Conservation (phyloP, 2,329 filamentous ascomycete species). For the Fusarium denticulatum region DNA sequence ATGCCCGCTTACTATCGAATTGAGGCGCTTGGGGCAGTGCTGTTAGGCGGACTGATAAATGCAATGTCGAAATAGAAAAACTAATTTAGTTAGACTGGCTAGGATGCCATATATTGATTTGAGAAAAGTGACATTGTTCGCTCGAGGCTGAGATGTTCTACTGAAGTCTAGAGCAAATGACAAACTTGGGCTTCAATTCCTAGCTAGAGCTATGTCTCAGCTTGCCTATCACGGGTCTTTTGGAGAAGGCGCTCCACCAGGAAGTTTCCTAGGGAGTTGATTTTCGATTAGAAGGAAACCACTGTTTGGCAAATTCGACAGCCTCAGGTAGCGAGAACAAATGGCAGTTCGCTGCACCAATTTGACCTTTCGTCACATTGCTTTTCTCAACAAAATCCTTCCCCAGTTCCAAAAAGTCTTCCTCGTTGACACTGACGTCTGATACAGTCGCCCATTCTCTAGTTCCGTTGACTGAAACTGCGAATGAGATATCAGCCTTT, state of each 20-base stretch:
- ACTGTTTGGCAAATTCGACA: not conserved
- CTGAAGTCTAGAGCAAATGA: too few species aligned
- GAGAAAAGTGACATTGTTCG: not conserved
- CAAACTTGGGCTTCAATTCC: not conserved
- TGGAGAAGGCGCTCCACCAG: accelerated
- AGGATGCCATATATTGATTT: accelerated
- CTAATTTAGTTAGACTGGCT: not conserved
- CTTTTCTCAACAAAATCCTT: not conserved
- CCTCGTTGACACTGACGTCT: not conserved
- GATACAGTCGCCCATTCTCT: not conserved
- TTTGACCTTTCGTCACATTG: not conserved
- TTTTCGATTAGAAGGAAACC: not conserved
- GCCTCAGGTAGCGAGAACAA: not conserved
- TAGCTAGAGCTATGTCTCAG: not conserved
- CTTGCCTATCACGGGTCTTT: not conserved
- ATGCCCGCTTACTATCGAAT: not conserved
- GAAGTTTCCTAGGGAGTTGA: accelerated
- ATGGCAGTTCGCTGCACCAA: not conserved
- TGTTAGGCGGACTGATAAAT: not conserved
- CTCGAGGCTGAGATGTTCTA: not conserved
- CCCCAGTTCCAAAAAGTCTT: not conserved
- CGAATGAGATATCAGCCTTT: not conserved
- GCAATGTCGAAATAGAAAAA: too few species aligned
- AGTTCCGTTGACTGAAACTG: not conserved
- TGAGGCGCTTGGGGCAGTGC: too few species aligned